Conservation (phyloP, 179 eudicot species). For the Heliamphora pulchella region DNA sequence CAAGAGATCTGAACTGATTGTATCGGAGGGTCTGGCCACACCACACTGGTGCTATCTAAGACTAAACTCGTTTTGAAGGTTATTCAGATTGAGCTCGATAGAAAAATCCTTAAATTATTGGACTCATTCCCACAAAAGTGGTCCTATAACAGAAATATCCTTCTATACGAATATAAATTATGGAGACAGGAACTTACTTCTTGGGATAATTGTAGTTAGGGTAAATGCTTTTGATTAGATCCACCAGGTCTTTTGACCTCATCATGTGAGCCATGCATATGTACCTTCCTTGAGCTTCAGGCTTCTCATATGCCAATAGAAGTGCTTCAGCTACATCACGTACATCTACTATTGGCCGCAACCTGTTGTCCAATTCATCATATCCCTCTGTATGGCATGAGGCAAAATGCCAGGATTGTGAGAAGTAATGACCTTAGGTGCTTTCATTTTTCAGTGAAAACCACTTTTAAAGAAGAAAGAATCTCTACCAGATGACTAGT, state of each 20-base stretch:
- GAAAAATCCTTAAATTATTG: too few species aligned
- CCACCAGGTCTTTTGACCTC: conserved; percentile 48
- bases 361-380: conserved; percentile 49
- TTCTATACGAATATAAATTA: neutral
- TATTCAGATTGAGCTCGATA: too few species aligned
- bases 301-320: conserved; percentile 59
- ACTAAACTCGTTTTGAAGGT: too few species aligned
- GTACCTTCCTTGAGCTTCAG: conserved; percentile 78
- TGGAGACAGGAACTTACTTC: conserved; percentile 30
- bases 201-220: conserved; percentile 73
- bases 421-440: neutral
- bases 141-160: neutral
- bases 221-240: conserved; percentile 41
- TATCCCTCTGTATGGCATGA: conserved; percentile 42
- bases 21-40: too few species aligned
- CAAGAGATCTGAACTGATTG: too few species aligned
- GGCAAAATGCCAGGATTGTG: neutral
- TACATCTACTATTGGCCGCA: conserved; percentile 56
- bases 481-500: neutral
- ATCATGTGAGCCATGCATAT: conserved; percentile 50
- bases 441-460: neutral
- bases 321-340: conserved; percentile 79
- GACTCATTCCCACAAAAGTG: neutral
- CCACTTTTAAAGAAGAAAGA: neutral
- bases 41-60: too few species aligned